Percentiles rank a stretch among this genome's conserved stretches.
These are phyloP conservation scores for Blastomyces parvus DNA, from an alignment of 2,329 filamentous ascomycete species.

Conservation along the genomic window DNA sequence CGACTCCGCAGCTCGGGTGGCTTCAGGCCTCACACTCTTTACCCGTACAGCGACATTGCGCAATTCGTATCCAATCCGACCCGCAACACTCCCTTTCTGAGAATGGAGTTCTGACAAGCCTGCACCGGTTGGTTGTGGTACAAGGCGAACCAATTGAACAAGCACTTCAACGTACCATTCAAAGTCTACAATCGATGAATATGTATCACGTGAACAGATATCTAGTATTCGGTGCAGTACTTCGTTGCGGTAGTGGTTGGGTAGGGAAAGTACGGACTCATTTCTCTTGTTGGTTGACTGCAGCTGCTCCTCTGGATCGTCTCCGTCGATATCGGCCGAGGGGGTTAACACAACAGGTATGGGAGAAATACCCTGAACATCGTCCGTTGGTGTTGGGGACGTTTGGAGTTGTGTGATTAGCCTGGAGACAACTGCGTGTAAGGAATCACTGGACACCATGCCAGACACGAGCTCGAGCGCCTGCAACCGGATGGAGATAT, in stretches of 20 bases:
- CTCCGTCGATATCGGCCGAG: slow-evolving; percentile 48
- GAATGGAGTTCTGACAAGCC: slow-evolving; percentile 18
- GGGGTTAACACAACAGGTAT: slow-evolving; percentile 37
- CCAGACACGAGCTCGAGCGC: slow-evolving; percentile 84
- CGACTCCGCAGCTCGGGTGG: slow-evolving; percentile 71
- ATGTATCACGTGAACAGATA: slow-evolving; percentile 86
- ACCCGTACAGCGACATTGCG: slow-evolving; percentile 90
- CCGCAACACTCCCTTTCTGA: slow-evolving; percentile 22
- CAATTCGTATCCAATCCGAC: slow-evolving; percentile 67
- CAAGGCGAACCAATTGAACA: slow-evolving; percentile 67
- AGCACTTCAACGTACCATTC: slow-evolving; percentile 95
- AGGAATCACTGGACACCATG: slow-evolving; percentile 83
- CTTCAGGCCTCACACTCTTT: slow-evolving; percentile 66
- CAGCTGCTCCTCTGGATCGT: slow-evolving; percentile 46
- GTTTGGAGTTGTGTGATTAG: slow-evolving; percentile 75
- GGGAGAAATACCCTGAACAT: slow-evolving; percentile 31
- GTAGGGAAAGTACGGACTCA: slow-evolving; percentile 52
- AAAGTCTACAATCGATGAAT: slow-evolving; percentile 77
- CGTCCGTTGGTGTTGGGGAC: slow-evolving; percentile 47
- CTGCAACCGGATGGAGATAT: slow-evolving; percentile 90
- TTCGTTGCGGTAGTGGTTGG: slow-evolving; percentile 74
- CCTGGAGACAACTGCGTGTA: slow-evolving; percentile 74
- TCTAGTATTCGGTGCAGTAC: slow-evolving; percentile 74
- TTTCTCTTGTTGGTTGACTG: slow-evolving; percentile 46
- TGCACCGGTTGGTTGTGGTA: slow-evolving; percentile 25